Evolutionary conservation across 2,329 filamentous ascomycete species (phyloP).

Genomic region (Clarireedia paspali): DNA sequence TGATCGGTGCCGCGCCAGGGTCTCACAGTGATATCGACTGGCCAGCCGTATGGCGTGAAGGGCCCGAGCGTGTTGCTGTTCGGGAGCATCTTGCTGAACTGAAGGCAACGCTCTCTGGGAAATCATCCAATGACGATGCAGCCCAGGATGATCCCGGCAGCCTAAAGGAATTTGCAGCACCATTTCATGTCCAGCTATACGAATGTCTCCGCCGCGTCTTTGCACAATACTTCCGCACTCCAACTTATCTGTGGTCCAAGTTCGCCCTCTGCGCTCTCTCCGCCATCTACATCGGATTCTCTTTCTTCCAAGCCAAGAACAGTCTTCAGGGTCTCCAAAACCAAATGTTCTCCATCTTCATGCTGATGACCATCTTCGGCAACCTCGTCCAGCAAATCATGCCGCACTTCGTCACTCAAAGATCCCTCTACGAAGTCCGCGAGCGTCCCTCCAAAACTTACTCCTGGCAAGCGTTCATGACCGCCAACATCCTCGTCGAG

Average conservation of each 20-base stretch:
- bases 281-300: slow-evolving; percentile 60
- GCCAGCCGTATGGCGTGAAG: too few relatives aligned
- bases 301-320: slow-evolving; percentile 56
- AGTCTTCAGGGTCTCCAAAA: slow-evolving; percentile 58
- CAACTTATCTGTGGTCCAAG: slow-evolving; percentile 39
- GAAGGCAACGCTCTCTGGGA: too few relatives aligned
- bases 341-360: slow-evolving; percentile 67
- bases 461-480: slow-evolving; percentile 57
- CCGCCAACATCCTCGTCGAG: slow-evolving; percentile 74
- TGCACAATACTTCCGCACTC: slow-evolving; percentile 35
- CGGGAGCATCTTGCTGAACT: too few relatives aligned
- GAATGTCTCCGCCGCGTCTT: neutral
- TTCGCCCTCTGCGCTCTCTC: slow-evolving; percentile 33
- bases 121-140: too few relatives aligned
- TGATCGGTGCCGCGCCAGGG: neutral
- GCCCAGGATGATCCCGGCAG: too few relatives aligned
- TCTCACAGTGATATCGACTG: slow-evolving; percentile 14
- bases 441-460: slow-evolving; percentile 75
- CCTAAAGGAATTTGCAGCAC: too few relatives aligned
- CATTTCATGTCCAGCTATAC: too few relatives aligned
- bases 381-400: slow-evolving; percentile 72
- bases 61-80: too few relatives aligned
- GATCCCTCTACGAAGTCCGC: slow-evolving; percentile 55
- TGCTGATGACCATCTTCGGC: slow-evolving; percentile 58
- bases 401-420: slow-evolving; percentile 52